Evolutionary conservation across 306 rosid species (phyloP).

Genomic region (Casuarina cunninghamiana): DNA sequence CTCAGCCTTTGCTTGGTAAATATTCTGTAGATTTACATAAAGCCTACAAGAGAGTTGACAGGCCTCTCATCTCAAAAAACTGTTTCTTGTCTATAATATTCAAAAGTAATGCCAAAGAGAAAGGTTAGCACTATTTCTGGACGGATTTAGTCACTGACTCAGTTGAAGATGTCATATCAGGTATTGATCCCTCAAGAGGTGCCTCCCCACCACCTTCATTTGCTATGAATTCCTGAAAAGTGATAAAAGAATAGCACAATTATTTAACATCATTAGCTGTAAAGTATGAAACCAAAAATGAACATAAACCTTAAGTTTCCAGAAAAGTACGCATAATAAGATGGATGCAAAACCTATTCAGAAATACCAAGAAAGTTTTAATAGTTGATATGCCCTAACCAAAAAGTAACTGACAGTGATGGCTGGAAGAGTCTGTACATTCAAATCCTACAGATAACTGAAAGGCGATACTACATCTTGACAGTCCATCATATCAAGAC

Average conservation of each 20-base stretch:
- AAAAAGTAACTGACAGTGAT: not conserved
- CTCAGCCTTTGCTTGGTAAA: conserved; percentile 93
- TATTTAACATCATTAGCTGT: conserved; percentile 16
- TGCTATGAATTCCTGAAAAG: conserved; percentile 75
- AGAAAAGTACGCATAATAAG: not conserved
- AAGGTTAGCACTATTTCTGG: conserved; percentile 3
- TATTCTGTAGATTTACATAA: conserved; percentile 81
- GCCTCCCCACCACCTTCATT: conserved; percentile 91
- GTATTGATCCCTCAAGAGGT: conserved; percentile 97
- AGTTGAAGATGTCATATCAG: conserved; percentile 99
- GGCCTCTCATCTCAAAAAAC: conserved; percentile 27
- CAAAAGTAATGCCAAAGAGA: conserved; percentile 3
- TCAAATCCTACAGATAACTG: not conserved
- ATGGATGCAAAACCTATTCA: not conserved
- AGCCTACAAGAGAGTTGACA: conserved; percentile 56
- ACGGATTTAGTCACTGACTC: conserved; percentile 58
- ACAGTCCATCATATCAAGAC: not conserved
- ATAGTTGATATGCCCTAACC: not conserved
- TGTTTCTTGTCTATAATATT: conserved; percentile 2
- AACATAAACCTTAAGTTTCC: not conserved
- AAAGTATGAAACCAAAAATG: conserved; percentile 7
- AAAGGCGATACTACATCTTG: no score
- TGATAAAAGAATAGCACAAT: conserved; percentile 17
- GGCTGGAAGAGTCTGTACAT: not conserved
- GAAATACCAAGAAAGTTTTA: not conserved